These are phyloP conservation scores for Dothiorella sarmentorum DNA, from an alignment of 2,329 filamentous ascomycete species.

Conservation along the genomic window DNA sequence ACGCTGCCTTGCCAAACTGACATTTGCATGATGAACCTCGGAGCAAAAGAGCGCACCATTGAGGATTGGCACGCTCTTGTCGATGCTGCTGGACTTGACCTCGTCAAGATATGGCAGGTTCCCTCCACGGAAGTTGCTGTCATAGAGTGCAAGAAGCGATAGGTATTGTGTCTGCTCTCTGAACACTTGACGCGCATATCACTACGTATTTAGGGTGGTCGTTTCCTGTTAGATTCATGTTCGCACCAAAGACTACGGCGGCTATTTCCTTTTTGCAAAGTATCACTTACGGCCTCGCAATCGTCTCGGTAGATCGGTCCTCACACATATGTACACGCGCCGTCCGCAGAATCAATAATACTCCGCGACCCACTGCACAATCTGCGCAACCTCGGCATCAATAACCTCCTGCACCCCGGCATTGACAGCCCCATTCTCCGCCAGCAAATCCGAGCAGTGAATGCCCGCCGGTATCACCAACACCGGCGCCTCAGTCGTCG, in stretches of 20 bases:
- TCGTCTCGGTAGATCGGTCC: too few species aligned
- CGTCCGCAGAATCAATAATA: slow-evolving; percentile 33
- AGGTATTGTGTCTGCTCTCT: neutral
- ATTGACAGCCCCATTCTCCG: slow-evolving; percentile 48
- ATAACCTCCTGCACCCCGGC: slow-evolving; percentile 48
- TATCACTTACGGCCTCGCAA: too few species aligned
- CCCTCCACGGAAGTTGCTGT: neutral
- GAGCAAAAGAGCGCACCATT: slow-evolving; percentile 9
- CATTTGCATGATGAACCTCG: slow-evolving; percentile 10
- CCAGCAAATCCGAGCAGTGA: slow-evolving; percentile 55
- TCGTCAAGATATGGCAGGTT: slow-evolving; percentile 11
- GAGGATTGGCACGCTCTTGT: slow-evolving; percentile 5
- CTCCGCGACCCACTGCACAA: slow-evolving; percentile 54
- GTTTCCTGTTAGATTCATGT: too few species aligned
- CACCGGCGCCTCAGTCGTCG: slow-evolving; percentile 48
- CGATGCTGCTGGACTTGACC: neutral
- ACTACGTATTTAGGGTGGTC: too few species aligned
- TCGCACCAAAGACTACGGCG: too few species aligned
- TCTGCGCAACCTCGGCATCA: slow-evolving; percentile 48
- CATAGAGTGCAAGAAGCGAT: slow-evolving; percentile 12
- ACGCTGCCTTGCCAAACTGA: neutral
- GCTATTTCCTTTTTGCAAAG: too few species aligned
- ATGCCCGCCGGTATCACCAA: slow-evolving; percentile 52
- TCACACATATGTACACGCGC: too few species aligned
- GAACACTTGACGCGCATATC: too few species aligned